phyloP scores from a whole-genome alignment of 495 filamentous ascomycete species.

The Penicillium simplicissimum region DNA sequence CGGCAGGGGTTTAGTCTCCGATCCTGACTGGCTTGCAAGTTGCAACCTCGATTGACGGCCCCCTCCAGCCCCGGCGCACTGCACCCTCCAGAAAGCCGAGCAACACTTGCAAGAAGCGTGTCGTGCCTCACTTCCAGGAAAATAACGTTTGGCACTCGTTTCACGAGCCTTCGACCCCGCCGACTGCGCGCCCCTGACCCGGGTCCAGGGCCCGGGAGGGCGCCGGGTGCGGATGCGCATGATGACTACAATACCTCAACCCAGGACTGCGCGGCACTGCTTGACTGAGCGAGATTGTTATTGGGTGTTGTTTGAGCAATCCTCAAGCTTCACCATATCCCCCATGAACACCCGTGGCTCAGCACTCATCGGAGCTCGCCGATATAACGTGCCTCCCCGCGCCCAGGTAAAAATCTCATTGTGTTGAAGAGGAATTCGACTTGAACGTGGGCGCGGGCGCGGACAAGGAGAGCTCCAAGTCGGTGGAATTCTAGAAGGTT shows the following conservation, averaged over 20 bases:
- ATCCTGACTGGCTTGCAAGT: neutral
- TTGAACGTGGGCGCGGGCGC: neutral
- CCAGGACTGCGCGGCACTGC: neutral
- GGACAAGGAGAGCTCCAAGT: neutral
- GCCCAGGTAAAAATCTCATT: neutral
- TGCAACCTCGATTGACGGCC: neutral
- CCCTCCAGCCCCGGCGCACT: neutral
- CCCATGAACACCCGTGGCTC: neutral
- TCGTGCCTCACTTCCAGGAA: constrained; percentile 1
- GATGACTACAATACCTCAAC: neutral
- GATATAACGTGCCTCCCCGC: neutral
- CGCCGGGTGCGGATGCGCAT: neutral
- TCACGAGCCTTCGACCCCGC: neutral
- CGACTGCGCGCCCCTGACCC: neutral
- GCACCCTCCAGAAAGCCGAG: neutral
- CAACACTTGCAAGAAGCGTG: neutral
- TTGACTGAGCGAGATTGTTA: neutral
- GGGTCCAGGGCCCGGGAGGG: neutral
- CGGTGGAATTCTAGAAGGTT: neutral
- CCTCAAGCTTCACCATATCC: neutral
- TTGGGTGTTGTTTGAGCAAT: neutral
- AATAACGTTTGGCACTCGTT: neutral
- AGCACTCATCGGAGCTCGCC: neutral
- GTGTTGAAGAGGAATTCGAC: neutral
- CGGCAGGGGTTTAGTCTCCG: neutral